Evolutionary conservation across 139 green algal species (phyloP).

Genomic region (Chlorella sorokiniana): DNA sequence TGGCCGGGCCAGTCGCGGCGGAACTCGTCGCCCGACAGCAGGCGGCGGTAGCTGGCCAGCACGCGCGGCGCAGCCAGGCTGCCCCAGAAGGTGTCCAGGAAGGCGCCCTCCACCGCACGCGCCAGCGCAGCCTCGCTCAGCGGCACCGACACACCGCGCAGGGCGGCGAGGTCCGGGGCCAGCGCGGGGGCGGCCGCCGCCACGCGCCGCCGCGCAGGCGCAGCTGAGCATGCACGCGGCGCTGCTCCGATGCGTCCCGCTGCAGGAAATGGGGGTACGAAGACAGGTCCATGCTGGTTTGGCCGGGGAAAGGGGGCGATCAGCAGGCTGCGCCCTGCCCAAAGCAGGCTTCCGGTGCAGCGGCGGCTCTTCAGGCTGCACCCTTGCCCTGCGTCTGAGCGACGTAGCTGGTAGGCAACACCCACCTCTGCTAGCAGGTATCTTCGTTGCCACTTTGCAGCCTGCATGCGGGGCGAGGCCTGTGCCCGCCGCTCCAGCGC

Average conservation of each 20-base stretch:
- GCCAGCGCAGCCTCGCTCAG: not conserved
- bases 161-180: not conserved
- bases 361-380: too few relatives aligned
- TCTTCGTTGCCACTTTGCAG: too few relatives aligned
- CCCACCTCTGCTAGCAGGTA: too few relatives aligned
- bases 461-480: too few relatives aligned
- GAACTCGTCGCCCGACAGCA: not conserved
- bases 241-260: not conserved
- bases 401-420: too few relatives aligned
- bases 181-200: not conserved
- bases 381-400: too few relatives aligned
- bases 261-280: too few relatives aligned
- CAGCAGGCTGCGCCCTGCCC: too few relatives aligned
- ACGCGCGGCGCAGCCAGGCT: slow-evolving; percentile 33
- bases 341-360: too few relatives aligned
- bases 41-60: slow-evolving; percentile 27
- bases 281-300: too few relatives aligned
- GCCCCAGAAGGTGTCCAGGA: slow-evolving; percentile 27
- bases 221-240: not conserved
- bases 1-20: not conserved
- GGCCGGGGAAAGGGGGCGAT: too few relatives aligned
- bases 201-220: not conserved
- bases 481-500: too few relatives aligned
- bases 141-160: not conserved
- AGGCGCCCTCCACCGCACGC: slow-evolving; percentile 7